These are phyloP conservation scores for Myochromella boudieri DNA, from an alignment of 768 basidiomycete species.

Conservation along the genomic window DNA sequence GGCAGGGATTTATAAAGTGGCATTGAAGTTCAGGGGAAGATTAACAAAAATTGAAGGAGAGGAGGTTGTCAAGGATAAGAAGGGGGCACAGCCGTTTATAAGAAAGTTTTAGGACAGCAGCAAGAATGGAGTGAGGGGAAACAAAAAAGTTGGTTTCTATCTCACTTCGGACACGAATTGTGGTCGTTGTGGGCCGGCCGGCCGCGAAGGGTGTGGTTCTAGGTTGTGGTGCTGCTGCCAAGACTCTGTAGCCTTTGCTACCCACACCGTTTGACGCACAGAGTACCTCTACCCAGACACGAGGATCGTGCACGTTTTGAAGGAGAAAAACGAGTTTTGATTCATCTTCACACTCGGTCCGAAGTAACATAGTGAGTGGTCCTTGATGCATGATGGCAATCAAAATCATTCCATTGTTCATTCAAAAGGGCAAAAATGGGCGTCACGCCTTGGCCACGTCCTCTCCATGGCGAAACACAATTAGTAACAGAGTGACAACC, in stretches of 20 bases:
- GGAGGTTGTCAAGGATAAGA: too few species aligned
- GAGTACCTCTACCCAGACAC: conserved; percentile 11
- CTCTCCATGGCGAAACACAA: too few species aligned
- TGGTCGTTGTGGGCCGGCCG: conserved; percentile 20
- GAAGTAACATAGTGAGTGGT: too few species aligned
- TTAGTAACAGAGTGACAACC: too few species aligned
- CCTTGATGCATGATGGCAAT: too few species aligned
- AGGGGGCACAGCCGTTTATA: conserved; percentile 24
- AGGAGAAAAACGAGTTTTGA: conserved; percentile 1
- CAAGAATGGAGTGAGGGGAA: conserved; percentile 12
- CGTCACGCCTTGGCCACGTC: too few species aligned
- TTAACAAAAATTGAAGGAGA: too few species aligned
- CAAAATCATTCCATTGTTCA: too few species aligned
- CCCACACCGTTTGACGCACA: conserved; percentile 3
- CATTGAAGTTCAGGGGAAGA: conserved; percentile 12
- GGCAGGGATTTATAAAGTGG: conserved; percentile 30
- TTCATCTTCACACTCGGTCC: too few species aligned
- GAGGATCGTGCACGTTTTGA: conserved; percentile 14
- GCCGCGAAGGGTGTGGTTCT: conserved; percentile 21
- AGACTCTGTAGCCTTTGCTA: background rate
- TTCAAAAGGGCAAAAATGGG: too few species aligned
- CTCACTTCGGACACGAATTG: conserved; percentile 15
- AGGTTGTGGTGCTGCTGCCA: conserved; percentile 4
- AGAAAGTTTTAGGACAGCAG: conserved; percentile 13
- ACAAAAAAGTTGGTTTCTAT: conserved; percentile 12